Evolutionary conservation across 805 yeast species (phyloP).

Genomic region (Hanseniaspora pseudoguilliermondii): DNA sequence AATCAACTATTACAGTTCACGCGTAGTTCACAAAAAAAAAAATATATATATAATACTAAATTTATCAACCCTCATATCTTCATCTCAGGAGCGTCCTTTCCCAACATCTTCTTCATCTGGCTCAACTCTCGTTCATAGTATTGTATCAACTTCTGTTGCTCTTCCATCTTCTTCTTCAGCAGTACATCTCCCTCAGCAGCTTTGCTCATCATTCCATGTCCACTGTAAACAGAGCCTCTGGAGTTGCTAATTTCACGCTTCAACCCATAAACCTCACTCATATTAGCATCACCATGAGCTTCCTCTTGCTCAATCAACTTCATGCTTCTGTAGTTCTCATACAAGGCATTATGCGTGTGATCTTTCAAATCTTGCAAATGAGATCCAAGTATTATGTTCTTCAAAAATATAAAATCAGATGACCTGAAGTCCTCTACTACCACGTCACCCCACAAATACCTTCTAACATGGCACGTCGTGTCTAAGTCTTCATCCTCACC

Average conservation of each 20-base stretch:
- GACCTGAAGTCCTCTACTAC: slow-evolving; percentile 43
- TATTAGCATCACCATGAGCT: not conserved
- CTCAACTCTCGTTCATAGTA: slow-evolving; percentile 20
- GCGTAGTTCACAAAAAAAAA: not conserved
- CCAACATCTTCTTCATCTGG: slow-evolving; percentile 17
- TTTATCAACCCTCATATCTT: not conserved
- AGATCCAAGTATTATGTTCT: slow-evolving; percentile 60
- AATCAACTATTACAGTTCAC: too few relatives aligned
- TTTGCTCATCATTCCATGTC: not conserved
- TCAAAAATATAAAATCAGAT: slow-evolving; percentile 58
- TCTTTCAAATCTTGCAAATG: slow-evolving; percentile 77
- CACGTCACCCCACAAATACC: slow-evolving; percentile 58
- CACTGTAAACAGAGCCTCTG: not conserved
- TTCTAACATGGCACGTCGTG: slow-evolving; percentile 35
- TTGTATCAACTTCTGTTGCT: slow-evolving; percentile 20
- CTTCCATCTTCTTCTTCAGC: slow-evolving; percentile 15
- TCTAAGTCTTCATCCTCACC: slow-evolving; percentile 15
- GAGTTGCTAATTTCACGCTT: not conserved
- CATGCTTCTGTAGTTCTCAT: slow-evolving; percentile 68
- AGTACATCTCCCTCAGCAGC: not conserved
- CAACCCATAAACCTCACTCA: not conserved
- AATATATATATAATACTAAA: not conserved
- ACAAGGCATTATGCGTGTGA: slow-evolving; percentile 58
- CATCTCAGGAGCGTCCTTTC: not conserved
- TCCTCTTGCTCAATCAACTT: slow-evolving; percentile 33